Base-by-base conservation (phyloP, 768 basidiomycete genomes). In the Boletus reticuloceps region DNA sequence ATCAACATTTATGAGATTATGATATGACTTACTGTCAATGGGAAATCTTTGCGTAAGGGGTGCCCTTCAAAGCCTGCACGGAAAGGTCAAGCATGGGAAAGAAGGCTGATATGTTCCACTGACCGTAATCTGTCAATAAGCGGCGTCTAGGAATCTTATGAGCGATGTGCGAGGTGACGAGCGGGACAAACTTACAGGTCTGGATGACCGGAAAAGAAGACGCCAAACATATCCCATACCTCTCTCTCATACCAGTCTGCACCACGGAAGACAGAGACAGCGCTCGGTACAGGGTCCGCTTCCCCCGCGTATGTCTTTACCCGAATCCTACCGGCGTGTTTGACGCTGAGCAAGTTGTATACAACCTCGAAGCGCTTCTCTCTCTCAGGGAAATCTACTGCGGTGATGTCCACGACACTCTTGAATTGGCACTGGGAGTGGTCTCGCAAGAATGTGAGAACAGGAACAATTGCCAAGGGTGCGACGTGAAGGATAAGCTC, bases 211-310 rank as follows among this genome's bases (percentile, higher is more conserved):
- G 84, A 84, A 79, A 99, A 99, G 80, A 94, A 97, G 45, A 99
- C 89, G 43, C 97, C 97, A 68, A 79, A 99, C 73, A 99, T 81
- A 75, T 99, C 97, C 95, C 96, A 99, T 29, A 91, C 87, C 73
- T 99, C 97, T 55, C 97, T 82, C 74, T 99, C 97, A 70, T 97
- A 98, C 97, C 97, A 99, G 67, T 99, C 92, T 7, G 97, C 96
- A 56, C 96, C 94, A 47, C 84, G 80, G 78, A 89, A 99, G 25
- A 98, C 56, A 13, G 83, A 80, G 4, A 83, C 78, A 27, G 80
- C 84, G 63, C 89, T 94, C 1, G 96, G 97, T 3, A 98, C 91
- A 36, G 89, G 83, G 63, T 94, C 89, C 12, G 88, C 87, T 74
- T 99, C 97, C 57, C 89, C 89, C 55, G 94, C 92, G 68, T 95